phyloP scores from a whole-genome alignment of 331 rosid genomes.

The Spiraea crenata region DNA sequence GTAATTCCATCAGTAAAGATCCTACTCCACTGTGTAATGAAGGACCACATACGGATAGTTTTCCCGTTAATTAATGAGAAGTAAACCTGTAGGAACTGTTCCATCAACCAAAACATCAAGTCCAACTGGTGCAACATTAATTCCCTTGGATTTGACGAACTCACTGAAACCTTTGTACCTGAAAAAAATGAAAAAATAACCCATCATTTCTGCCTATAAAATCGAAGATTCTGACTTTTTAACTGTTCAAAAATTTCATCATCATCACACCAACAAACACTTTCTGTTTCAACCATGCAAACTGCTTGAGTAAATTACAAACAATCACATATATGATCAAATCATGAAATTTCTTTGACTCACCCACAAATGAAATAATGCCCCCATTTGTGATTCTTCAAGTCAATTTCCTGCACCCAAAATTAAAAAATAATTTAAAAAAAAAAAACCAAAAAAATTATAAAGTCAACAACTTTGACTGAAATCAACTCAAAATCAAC shows the following conservation, averaged over 20 bases:
- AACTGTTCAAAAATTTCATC: background rate
- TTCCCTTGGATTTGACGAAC: conserved; percentile 59
- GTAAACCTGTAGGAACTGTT: conserved; percentile 84
- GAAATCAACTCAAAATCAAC: background rate
- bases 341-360: conserved; percentile 28
- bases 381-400: conserved; percentile 94
- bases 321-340: background rate
- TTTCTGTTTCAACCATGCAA: background rate
- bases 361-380: conserved; percentile 97
- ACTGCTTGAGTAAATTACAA: background rate
- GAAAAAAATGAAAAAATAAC: conserved; percentile 8
- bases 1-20: background rate
- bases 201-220: background rate
- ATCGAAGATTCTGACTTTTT: background rate
- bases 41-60: too few relatives aligned
- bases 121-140: conserved; percentile 66
- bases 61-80: conserved; percentile 14
- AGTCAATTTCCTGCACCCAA: conserved; percentile 64
- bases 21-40: background rate
- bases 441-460: background rate
- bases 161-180: conserved; percentile 95
- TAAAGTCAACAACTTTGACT: background rate
- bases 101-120: conserved; percentile 90
- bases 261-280: background rate
- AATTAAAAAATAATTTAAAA: too few relatives aligned